phyloP scores from a whole-genome alignment of 352 stramenopile species.

The Globisporangium abappressorium region DNA sequence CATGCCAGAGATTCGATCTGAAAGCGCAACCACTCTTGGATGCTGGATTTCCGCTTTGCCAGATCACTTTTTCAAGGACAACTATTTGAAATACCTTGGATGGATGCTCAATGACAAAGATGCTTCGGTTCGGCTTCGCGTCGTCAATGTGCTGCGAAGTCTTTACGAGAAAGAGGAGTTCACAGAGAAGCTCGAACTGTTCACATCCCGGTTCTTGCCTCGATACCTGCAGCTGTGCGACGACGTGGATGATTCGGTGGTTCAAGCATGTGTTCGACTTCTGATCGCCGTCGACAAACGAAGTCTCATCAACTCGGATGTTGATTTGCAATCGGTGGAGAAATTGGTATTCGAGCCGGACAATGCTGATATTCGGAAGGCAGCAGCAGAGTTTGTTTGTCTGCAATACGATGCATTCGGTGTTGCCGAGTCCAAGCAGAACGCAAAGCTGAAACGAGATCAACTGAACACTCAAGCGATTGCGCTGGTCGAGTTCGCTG shows the following conservation, averaged over 20 bases:
- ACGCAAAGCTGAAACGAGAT: constrained; percentile 66
- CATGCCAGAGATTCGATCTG: constrained; percentile 88
- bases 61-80: constrained; percentile 91
- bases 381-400: constrained; percentile 82
- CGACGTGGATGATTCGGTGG: constrained; percentile 73
- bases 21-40: constrained; percentile 79
- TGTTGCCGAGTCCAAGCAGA: constrained; percentile 61
- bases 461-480: constrained; percentile 86
- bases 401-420: constrained; percentile 88
- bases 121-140: constrained; percentile 71
- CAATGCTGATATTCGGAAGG: constrained; percentile 72
- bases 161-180: constrained; percentile 83
- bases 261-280: constrained; percentile 64
- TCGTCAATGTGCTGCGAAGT: constrained; percentile 75
- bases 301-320: constrained; percentile 74
- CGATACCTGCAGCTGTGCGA: constrained; percentile 81
- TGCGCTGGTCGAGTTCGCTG: constrained; percentile 86
- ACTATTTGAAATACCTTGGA: constrained; percentile 95
- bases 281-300: constrained; percentile 81
- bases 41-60: constrained; percentile 84
- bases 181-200: constrained; percentile 66
- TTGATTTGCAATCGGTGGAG: constrained; percentile 76
- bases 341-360: constrained; percentile 77
- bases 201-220: constrained; percentile 75
- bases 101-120: constrained; percentile 94